Evolutionary conservation across 441 rosid genomes (phyloP).

Genomic region (Cnidoscolus chayamansa): DNA sequence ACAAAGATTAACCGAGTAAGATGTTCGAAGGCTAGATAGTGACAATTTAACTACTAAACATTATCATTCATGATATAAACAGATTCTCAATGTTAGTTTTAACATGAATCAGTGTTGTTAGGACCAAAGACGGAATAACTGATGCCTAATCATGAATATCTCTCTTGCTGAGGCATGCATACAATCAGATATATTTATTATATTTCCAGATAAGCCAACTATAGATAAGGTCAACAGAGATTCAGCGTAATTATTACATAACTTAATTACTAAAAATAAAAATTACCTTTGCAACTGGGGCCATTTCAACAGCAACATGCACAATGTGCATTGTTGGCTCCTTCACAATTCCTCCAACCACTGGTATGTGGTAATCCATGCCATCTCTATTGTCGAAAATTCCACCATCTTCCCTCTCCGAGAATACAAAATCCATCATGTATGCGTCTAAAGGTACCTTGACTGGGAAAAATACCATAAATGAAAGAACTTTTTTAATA

Average conservation of each 20-base stretch:
- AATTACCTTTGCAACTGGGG: constrained; percentile 94
- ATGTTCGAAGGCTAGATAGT: neutral
- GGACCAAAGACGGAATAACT: constrained; percentile 2
- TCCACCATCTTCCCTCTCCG: constrained; percentile 90
- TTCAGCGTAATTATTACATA: constrained; percentile 14
- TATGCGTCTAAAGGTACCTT: constrained; percentile 90
- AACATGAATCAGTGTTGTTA: neutral
- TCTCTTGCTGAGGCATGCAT: neutral
- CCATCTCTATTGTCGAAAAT: constrained; percentile 70
- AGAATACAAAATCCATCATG: constrained; percentile 96
- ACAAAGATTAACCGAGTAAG: neutral
- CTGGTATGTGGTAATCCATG: constrained; percentile 86
- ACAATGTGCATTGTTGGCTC: constrained; percentile 93
- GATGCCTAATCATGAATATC: neutral
- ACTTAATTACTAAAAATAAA: neutral
- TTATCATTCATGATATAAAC: too few relatives aligned
- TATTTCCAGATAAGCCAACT: neutral
- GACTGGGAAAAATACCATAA: constrained; percentile 45
- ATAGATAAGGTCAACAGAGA: neutral
- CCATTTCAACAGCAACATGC: constrained; percentile 97
- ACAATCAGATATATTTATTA: neutral
- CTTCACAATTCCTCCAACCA: constrained; percentile 64
- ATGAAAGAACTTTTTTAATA: neutral
- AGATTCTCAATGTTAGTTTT: neutral
- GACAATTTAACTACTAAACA: too few relatives aligned